A percentile compares a stretch with the other conserved stretches of the same genome.
Conservation (phyloP, 2,329 filamentous ascomycete species). For the Fusarium dimerum region DNA sequence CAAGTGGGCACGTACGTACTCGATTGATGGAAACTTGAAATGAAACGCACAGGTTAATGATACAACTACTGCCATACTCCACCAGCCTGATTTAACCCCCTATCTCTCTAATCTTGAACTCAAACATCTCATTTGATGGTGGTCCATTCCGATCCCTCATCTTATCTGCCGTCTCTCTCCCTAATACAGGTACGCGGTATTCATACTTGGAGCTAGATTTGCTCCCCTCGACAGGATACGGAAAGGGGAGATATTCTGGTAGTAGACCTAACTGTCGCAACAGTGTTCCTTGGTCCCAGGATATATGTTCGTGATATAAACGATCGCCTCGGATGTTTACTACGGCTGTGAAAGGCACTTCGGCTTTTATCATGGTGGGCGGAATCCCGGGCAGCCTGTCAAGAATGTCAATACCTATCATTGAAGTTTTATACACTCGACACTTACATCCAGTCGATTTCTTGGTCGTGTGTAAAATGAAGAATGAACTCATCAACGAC, state of each 20-base stretch:
- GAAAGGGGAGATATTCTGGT: constrained; percentile 62
- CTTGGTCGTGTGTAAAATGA: constrained; percentile 61
- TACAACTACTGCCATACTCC: too few relatives aligned
- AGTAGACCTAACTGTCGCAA: constrained; percentile 60
- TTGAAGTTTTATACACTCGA: too few relatives aligned
- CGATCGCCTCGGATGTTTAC: constrained; percentile 65
- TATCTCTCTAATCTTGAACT: constrained; percentile 19
- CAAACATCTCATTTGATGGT: constrained; percentile 38
- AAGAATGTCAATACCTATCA: too few relatives aligned
- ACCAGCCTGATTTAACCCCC: too few relatives aligned
- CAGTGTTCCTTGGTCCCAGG: constrained; percentile 68
- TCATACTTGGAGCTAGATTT: constrained; percentile 25
- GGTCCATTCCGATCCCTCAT: constrained; percentile 32
- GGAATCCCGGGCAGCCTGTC: constrained; percentile 54
- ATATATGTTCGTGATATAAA: constrained; percentile 66
- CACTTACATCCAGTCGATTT: constrained; percentile 70
- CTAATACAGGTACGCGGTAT: constrained; percentile 35
- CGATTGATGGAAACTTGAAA: too few relatives aligned
- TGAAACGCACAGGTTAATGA: too few relatives aligned
- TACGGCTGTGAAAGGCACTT: constrained; percentile 62
- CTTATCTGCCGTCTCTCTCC: constrained; percentile 34
- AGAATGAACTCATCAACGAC: constrained; percentile 74
- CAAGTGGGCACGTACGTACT: too few relatives aligned
- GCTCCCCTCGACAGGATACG: constrained; percentile 48
- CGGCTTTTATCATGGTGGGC: constrained; percentile 52